These are phyloP conservation scores for Globisporangium irregulare DNA, from an alignment of 352 stramenopile genomes.

Conservation along the genomic window DNA sequence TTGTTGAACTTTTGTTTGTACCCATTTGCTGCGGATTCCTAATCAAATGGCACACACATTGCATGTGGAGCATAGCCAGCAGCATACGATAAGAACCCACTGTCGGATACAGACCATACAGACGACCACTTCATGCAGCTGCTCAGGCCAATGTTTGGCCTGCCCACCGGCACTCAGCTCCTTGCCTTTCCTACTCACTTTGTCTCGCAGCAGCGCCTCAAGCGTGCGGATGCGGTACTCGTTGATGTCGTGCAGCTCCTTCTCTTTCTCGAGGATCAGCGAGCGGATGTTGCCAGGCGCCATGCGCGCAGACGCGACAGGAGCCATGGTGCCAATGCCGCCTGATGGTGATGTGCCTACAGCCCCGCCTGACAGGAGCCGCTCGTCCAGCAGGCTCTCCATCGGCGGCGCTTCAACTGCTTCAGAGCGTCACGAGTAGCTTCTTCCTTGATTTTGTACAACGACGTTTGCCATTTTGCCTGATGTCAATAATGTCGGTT, in stretches of 20 bases:
- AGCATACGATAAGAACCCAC: background rate
- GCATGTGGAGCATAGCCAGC: background rate
- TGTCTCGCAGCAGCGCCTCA: slow-evolving; percentile 74
- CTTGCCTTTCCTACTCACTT: slow-evolving; percentile 25
- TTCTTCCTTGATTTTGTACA: background rate
- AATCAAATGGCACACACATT: background rate
- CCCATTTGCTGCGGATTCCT: slow-evolving; percentile 38
- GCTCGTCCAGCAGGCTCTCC: slow-evolving; percentile 14
- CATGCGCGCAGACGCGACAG: slow-evolving; percentile 20
- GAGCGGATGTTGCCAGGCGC: slow-evolving; percentile 73
- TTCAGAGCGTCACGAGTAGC: background rate
- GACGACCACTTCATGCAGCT: background rate
- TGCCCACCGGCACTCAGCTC: background rate
- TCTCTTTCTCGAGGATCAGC: slow-evolving; percentile 89
- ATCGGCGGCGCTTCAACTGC: background rate
- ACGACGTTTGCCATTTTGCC: background rate
- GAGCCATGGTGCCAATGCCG: slow-evolving; percentile 6
- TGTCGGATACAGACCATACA: background rate
- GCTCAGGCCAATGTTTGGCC: background rate
- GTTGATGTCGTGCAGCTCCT: slow-evolving; percentile 92
- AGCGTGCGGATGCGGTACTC: slow-evolving; percentile 86
- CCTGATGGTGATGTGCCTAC: background rate
- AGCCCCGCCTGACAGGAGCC: background rate
- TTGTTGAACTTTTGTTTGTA: slow-evolving; percentile 82
- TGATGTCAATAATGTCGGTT: too few relatives aligned